Conservation (phyloP, 2,329 filamentous ascomycete genomes). For the Sordariomycetes sp. region DNA sequence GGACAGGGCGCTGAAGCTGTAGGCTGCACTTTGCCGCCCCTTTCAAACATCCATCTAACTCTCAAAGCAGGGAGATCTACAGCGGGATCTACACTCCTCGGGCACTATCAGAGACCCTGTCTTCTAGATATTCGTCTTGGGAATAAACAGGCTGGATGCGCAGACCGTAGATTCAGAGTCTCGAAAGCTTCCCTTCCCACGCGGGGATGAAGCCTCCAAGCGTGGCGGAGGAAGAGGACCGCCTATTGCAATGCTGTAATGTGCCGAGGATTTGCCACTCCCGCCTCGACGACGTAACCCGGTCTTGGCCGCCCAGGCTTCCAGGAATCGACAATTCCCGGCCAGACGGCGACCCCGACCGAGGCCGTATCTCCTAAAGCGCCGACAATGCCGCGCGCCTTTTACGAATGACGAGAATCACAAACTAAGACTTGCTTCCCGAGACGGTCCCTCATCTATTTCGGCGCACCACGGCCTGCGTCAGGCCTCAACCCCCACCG, state of each 20-base stretch:
- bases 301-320: background rate
- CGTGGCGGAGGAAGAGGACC: background rate
- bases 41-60: too few relatives aligned
- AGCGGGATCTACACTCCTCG: too few relatives aligned
- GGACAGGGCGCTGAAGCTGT: too few relatives aligned
- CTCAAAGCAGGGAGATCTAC: too few relatives aligned
- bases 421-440: background rate
- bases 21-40: too few relatives aligned
- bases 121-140: too few relatives aligned
- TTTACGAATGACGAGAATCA: background rate
- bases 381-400: background rate
- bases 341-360: background rate
- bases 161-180: too few relatives aligned
- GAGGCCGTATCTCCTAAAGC: background rate
- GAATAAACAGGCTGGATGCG: too few relatives aligned
- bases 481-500: background rate
- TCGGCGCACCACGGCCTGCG: background rate
- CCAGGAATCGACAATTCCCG: background rate
- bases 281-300: background rate
- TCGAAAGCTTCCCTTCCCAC: background rate
- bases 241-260: background rate
- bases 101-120: too few relatives aligned
- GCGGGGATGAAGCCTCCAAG: too few relatives aligned
- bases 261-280: background rate
- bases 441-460: background rate